Conservation (phyloP, 2,329 filamentous ascomycete genomes). For the Sclerotinia nivalis region DNA sequence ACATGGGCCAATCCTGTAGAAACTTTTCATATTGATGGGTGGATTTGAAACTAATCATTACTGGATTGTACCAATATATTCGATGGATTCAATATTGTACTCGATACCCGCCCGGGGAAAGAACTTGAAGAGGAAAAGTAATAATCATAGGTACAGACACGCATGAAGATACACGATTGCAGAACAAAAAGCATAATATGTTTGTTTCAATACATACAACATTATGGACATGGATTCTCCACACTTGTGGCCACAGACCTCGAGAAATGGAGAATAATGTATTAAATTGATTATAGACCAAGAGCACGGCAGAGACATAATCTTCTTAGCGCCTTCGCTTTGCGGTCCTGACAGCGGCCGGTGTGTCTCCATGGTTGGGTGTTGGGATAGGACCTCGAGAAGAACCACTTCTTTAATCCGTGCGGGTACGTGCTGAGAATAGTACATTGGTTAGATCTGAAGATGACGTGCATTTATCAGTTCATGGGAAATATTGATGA, state of each 20-base stretch:
- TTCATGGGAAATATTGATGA: neutral
- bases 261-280: neutral
- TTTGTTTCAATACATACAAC: neutral
- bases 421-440: slow-evolving; percentile 18
- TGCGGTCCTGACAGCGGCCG: slow-evolving; percentile 4
- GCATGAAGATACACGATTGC: neutral
- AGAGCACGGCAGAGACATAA: neutral
- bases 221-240: slow-evolving; percentile 9
- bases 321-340: slow-evolving; percentile 1
- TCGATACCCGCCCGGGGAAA: neutral
- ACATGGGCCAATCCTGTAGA: neutral
- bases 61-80: neutral
- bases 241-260: neutral
- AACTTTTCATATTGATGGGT: neutral
- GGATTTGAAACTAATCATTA: neutral
- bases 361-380: slow-evolving; percentile 4
- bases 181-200: neutral
- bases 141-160: neutral
- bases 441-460: slow-evolving; percentile 5
- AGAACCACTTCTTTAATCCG: slow-evolving; percentile 8
- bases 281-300: neutral
- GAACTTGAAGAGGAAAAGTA: neutral
- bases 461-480: slow-evolving; percentile 12
- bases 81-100: neutral
- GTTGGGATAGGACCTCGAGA: neutral